Conservation (phyloP, 2,329 filamentous ascomycete species). For the Hawksworthiomyces lignivorus region DNA sequence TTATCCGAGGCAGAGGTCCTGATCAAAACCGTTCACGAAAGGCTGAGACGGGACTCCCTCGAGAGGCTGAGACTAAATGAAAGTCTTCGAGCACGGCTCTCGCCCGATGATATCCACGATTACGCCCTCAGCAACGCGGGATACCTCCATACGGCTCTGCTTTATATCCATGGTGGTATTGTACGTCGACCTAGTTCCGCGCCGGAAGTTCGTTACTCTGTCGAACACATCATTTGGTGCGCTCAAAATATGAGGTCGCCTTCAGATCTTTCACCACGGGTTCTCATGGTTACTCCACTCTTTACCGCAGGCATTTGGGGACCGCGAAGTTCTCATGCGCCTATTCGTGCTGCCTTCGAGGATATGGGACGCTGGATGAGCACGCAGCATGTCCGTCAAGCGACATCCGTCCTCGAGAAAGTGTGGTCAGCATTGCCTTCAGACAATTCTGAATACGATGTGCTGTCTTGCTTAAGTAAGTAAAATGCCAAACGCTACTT, state of each 20-base stretch:
- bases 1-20: constrained; percentile 7
- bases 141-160: constrained; percentile 10
- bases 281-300: constrained; percentile 10
- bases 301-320: constrained; percentile 12
- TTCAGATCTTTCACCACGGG: constrained; percentile 8
- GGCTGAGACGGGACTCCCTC: constrained; percentile 3
- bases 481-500: not conserved
- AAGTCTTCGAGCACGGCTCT: not conserved
- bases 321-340: not conserved
- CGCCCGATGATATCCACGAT: constrained; percentile 9
- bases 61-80: constrained; percentile 3
- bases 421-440: constrained; percentile 5
- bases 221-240: constrained; percentile 9
- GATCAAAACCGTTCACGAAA: constrained; percentile 1
- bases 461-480: constrained; percentile 7
- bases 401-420: constrained; percentile 5
- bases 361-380: constrained; percentile 10
- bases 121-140: constrained; percentile 12
- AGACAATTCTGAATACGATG: constrained; percentile 1
- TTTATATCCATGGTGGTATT: constrained; percentile 9
- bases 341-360: constrained; percentile 1
- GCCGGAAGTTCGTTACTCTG: constrained; percentile 8
- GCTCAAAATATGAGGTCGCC: constrained; percentile 9
- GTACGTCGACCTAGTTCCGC: constrained; percentile 2
- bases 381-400: constrained; percentile 6